A percentile compares a stretch with the other conserved stretches of the same genome.
Conservation (phyloP, 2,329 filamentous ascomycete genomes). For the Sporothrix curviconia region DNA sequence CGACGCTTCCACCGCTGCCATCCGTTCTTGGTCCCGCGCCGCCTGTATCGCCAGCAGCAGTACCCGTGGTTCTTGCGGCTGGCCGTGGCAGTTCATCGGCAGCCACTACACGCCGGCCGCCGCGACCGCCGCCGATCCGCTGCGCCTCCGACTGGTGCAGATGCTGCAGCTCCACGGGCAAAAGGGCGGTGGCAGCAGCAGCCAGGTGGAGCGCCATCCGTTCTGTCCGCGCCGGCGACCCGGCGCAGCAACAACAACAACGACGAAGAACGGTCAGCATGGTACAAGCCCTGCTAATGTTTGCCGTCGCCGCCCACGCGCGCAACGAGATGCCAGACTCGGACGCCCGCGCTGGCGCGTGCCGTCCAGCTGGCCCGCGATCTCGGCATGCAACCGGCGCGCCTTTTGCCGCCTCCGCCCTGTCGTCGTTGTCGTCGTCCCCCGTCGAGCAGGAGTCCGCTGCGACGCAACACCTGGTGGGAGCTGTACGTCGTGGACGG, state of each 20-base stretch:
- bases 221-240: too few relatives aligned
- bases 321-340: slow-evolving; percentile 4
- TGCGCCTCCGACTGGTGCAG: too few relatives aligned
- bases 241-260: background rate
- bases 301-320: slow-evolving; percentile 4
- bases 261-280: background rate
- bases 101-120: slow-evolving; percentile 6
- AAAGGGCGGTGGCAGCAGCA: background rate
- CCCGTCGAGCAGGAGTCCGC: background rate
- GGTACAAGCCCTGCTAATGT: slow-evolving; percentile 1
- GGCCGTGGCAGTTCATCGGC: slow-evolving; percentile 12
- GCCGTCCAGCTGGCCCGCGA: slow-evolving; percentile 1
- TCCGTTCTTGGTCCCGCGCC: slow-evolving; percentile 7
- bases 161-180: too few relatives aligned
- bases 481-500: slow-evolving; percentile 11
- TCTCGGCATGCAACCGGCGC: slow-evolving; percentile 2
- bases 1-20: slow-evolving; percentile 10
- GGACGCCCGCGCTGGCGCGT: background rate
- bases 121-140: too few relatives aligned
- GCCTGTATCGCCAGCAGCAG: background rate
- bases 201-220: too few relatives aligned
- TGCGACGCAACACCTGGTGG: slow-evolving; percentile 13
- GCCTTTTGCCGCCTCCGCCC: too few relatives aligned
- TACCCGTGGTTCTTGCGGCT: slow-evolving; percentile 7
- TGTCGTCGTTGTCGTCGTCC: background rate